phyloP scores from a whole-genome alignment of 257 asterid species.

The Anisodus tanguticus region DNA sequence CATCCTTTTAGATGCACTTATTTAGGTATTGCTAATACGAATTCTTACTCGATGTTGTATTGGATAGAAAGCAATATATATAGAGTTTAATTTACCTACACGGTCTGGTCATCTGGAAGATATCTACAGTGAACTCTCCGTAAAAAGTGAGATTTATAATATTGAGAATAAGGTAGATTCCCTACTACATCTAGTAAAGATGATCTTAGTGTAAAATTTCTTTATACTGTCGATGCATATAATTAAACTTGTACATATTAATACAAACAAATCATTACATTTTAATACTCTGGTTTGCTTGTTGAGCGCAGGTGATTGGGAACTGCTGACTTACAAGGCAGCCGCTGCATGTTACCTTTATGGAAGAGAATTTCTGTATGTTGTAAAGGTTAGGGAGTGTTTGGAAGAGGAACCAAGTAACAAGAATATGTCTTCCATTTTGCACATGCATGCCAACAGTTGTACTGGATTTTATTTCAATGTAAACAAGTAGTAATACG shows the following conservation, averaged over 20 bases:
- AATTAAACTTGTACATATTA: no score
- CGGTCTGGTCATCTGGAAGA: no score
- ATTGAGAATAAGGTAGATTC: no score
- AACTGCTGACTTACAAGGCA: slow-evolving; percentile 70
- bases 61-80: no score
- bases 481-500: not conserved
- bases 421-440: slow-evolving; percentile 55
- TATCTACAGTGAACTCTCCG: no score
- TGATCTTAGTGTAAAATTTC: no score
- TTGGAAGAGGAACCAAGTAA: slow-evolving; percentile 46
- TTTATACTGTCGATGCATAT: no score
- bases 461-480: slow-evolving; percentile 58
- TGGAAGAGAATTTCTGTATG: slow-evolving; percentile 64
- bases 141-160: no score
- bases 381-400: slow-evolving; percentile 47
- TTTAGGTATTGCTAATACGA: not conserved
- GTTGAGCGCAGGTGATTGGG: slow-evolving; percentile 62
- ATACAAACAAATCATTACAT: not conserved
- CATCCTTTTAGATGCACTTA: not conserved
- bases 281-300: not conserved
- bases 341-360: slow-evolving; percentile 74
- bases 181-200: no score
- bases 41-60: not conserved
- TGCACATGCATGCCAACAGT: slow-evolving; percentile 55
- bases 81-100: no score